phyloP scores from a whole-genome alignment of 805 yeast species.

The Wickerhamiella qilinensis region DNA sequence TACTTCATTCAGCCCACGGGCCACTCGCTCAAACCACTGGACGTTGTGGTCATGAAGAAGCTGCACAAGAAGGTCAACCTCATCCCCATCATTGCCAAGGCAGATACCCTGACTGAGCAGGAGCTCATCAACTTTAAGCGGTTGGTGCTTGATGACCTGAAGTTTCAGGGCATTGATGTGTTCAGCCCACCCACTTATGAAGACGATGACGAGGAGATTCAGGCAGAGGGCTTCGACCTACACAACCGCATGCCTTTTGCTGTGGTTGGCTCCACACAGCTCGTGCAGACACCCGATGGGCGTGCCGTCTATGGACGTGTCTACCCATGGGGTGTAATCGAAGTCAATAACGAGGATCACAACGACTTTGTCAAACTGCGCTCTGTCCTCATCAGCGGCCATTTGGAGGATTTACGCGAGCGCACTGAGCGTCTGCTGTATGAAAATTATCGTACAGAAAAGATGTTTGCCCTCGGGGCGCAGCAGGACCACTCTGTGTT shows the following conservation, averaged over 20 bases:
- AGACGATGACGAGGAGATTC: constrained; percentile 73
- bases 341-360: constrained; percentile 87
- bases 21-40: constrained; percentile 77
- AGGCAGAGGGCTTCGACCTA: constrained; percentile 46
- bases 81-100: constrained; percentile 87
- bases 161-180: constrained; percentile 52
- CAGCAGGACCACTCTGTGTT: constrained; percentile 88
- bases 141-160: constrained; percentile 62
- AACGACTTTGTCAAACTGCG: constrained; percentile 83
- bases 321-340: constrained; percentile 96
- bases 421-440: constrained; percentile 59
- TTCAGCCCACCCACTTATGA: constrained; percentile 69
- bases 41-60: constrained; percentile 72
- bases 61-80: constrained; percentile 84
- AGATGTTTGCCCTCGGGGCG: constrained; percentile 67
- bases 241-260: constrained; percentile 76
- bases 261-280: constrained; percentile 73
- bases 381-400: constrained; percentile 74
- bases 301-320: constrained; percentile 74
- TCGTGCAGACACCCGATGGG: constrained; percentile 54
- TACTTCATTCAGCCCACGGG: constrained; percentile 97
- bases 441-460: constrained; percentile 78
- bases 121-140: constrained; percentile 65
- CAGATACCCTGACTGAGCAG: constrained; percentile 81
- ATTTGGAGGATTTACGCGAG: constrained; percentile 87